Base-by-base conservation (phyloP, 441 rosid genomes). In the Populus hybrid region DNA sequence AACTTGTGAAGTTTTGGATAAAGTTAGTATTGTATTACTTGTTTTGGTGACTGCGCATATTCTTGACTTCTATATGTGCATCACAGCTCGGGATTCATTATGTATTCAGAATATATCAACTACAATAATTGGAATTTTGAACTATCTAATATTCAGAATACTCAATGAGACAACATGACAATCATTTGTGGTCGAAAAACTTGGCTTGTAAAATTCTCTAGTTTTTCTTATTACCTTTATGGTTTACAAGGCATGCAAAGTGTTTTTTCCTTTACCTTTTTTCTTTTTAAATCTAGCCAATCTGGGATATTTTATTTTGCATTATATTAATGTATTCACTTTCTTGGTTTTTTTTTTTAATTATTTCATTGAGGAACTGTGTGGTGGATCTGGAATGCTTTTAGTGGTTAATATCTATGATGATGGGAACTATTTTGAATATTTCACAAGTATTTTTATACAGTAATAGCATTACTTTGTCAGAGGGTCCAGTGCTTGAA, bases 401-500 rank as follows among this genome's bases (percentile, higher is more conserved):
- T 26, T 34, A 69, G 66, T 78, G 57, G 64, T 64, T 35, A 46
- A 26, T 35, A 63, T 24, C 36, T 42, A 28, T 28, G 30, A 28
- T 79, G 50, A 59, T 77, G 28, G 71, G 28, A n/a, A 46, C 57
- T 46, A 46, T 42, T 35, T 42, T 67, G 46, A 35, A 46, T 72
- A 76, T 76, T 81, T 59, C 72, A 14, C 19, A 36, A 65, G 53
- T 67, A 35, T 16, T 77, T 75, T 75, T 57, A 30, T 30, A 78
- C 61, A 57, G 59, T 59, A 69, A 50, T 69, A 50, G 75, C 59
- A 69, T 76, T 86, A 64, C 72, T 82, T 67, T 80, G 70, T 30
- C 86, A 94, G 97, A 89, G 95, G 81, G 87, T 88, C 74, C 98
- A 95, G 81, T 70, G 81, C 85, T 81, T 94, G 85, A 94, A 94